Evolutionary conservation across 495 filamentous ascomycete species (phyloP), one percentile per base, ranked within the genome.

Genomic region (Penicillium cosmopolitanum): DNA sequence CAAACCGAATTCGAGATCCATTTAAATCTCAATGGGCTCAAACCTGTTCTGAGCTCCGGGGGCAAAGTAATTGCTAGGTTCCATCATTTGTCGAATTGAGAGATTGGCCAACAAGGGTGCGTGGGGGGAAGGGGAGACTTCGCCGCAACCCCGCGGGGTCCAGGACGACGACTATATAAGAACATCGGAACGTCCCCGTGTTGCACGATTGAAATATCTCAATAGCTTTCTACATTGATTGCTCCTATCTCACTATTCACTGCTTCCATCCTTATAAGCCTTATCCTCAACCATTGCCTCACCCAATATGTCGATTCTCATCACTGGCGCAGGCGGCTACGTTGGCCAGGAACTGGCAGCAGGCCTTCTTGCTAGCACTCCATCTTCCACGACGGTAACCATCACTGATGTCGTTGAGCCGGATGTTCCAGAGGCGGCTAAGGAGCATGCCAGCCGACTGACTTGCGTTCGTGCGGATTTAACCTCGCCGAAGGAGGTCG

Each of bases 251-350:
- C 9, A 28, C 11, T 48, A 4, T 31, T 15, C 5, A 15, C 33
- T 53, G 13, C 40, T 18, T 19, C 42, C 52, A 47, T 42, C 15
- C 42, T 54, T 15, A 55, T 44, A 44, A 31, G 12, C 40, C 28
- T 35, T 1, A 13, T 54, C 18, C 9, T 35, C 50, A 35, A 51
- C 25, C 50, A 51, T 48, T 50, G 15, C 60, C 47, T 51, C 23
- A 71, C 43, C 16, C 48, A 61, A 42, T 52, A 85, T 85, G 74
- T 85, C 83, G 40, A 86, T 90, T 67, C 81, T 91, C 72, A 87
- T 91, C 68, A 90, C 88, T 33, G 88, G 88, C 44, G 88, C 87
- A 31, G 85, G 81, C 33, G 89, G 89, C 35, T 88, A 89, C 61
- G 80, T 92, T 61, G 88, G 89, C 58, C 85, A 89, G 57, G 82